Conservation (phyloP, 2,329 filamentous ascomycete species). For the Aspergillus sp. region DNA sequence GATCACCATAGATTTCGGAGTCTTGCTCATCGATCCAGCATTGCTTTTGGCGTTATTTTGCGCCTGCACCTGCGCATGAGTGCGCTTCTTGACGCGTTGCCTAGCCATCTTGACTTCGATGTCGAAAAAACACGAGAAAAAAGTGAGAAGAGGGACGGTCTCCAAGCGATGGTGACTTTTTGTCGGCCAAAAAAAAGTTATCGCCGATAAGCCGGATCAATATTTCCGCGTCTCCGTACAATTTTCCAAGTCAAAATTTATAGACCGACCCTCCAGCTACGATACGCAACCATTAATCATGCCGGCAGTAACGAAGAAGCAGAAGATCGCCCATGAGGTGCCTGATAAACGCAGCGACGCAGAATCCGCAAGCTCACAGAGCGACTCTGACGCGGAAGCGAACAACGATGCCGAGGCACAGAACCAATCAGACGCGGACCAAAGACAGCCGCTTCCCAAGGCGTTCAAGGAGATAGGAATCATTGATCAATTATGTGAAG, state of each 20-base stretch:
- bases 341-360: conserved; percentile 14
- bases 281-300: conserved; percentile 24
- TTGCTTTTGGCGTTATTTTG: conserved; percentile 48
- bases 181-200: conserved; percentile 26
- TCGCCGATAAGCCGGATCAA: conserved; percentile 27
- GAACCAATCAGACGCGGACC: conserved; percentile 1
- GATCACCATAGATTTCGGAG: conserved; percentile 97
- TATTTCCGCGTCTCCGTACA: conserved; percentile 26
- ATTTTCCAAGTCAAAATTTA: conserved; percentile 14
- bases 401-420: conserved; percentile 3
- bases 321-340: conserved; percentile 26
- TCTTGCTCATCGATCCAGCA: conserved; percentile 53
- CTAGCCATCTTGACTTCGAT: conserved; percentile 55
- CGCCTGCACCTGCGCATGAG: conserved; percentile 62
- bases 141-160: conserved; percentile 5
- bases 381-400: conserved; percentile 5
- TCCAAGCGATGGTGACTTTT: conserved; percentile 15
- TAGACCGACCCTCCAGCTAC: conserved; percentile 1
- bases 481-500: conserved; percentile 78
- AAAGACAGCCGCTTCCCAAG: conserved; percentile 22
- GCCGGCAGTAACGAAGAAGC: conserved; percentile 32
- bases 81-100: conserved; percentile 77
- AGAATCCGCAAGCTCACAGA: conserved; percentile 14
- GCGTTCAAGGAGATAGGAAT: conserved; percentile 56
- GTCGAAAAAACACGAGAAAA: conserved; percentile 3